Conservation (phyloP, 257 asterid genomes). For the Leonotis leonurus region DNA sequence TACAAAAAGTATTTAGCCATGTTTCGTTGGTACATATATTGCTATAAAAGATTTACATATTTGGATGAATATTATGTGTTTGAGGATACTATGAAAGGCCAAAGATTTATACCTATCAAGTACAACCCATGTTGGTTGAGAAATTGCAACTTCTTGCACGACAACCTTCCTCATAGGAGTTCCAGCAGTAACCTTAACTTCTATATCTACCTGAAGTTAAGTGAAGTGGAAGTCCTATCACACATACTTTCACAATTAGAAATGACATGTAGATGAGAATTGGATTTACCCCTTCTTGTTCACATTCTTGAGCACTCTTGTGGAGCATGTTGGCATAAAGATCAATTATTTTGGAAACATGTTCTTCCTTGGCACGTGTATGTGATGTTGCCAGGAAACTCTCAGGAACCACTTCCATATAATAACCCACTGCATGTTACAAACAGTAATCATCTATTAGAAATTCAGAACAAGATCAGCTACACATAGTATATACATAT, state of each 20-base stretch:
- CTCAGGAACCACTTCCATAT: conserved; percentile 43
- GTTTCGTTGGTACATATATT: not conserved
- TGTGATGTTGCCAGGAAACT: conserved; percentile 51
- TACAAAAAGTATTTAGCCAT: not conserved
- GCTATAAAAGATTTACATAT: not conserved
- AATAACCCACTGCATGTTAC: conserved; percentile 60
- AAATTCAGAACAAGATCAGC: not conserved
- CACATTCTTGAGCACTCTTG: conserved; percentile 54
- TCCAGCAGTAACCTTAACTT: conserved; percentile 67
- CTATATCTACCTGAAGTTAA: conserved; percentile 44
- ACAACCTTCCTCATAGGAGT: conserved; percentile 52
- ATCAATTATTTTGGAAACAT: conserved; percentile 48
- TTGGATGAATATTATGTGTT: not conserved
- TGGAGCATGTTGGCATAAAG: conserved; percentile 45
- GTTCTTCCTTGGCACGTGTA: conserved; percentile 52
- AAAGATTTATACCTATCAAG: conserved; percentile 47
- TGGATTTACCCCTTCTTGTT: conserved; percentile 59
- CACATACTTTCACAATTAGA: not conserved
- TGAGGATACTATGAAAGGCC: not conserved
- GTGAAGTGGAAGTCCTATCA: not conserved
- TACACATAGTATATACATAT: no score
- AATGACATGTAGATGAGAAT: not conserved
- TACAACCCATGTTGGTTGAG: conserved; percentile 51
- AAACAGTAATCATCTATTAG: not conserved
- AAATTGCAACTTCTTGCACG: conserved; percentile 45